A percentile compares a stretch with the other conserved stretches of the same genome.
Evolutionary conservation across 225 moss, liverwort and hornwort species (phyloP).

Genomic region (Rhytidiadelphus loreus): DNA sequence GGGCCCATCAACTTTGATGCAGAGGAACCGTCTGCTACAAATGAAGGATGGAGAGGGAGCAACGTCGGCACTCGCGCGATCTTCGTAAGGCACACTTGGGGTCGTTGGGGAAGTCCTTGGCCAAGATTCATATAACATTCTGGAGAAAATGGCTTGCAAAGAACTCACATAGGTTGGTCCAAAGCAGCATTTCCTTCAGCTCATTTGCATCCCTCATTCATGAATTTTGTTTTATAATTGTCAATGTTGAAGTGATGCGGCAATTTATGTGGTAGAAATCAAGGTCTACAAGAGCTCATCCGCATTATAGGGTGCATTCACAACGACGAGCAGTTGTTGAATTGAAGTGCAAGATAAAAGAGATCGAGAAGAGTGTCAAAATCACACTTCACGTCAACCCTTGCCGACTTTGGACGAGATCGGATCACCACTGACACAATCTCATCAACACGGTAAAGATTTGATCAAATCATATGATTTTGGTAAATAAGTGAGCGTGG

Average conservation of each 20-base stretch:
- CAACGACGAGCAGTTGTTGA: neutral
- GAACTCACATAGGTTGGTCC: neutral
- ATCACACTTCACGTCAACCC: neutral
- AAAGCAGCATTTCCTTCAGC: neutral
- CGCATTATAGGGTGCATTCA: neutral
- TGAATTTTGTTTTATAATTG: neutral
- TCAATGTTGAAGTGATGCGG: neutral
- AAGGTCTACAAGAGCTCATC: neutral
- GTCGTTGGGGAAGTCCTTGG: neutral
- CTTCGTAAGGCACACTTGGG: neutral
- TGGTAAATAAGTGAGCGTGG: neutral
- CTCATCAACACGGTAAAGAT: neutral
- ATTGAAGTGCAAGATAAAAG: neutral
- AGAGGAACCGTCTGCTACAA: neutral
- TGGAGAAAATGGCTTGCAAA: no score
- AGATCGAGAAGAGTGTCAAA: neutral
- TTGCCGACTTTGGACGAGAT: neutral
- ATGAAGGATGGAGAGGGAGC: neutral
- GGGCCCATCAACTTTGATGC: no score
- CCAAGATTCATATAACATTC: neutral
- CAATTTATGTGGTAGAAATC: neutral
- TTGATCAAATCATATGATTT: neutral
- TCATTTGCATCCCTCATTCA: neutral
- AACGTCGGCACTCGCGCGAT: neutral
- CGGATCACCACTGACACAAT: neutral